phyloP scores from a whole-genome alignment of 805 yeast genomes.

The Kuraishia ogatae region DNA sequence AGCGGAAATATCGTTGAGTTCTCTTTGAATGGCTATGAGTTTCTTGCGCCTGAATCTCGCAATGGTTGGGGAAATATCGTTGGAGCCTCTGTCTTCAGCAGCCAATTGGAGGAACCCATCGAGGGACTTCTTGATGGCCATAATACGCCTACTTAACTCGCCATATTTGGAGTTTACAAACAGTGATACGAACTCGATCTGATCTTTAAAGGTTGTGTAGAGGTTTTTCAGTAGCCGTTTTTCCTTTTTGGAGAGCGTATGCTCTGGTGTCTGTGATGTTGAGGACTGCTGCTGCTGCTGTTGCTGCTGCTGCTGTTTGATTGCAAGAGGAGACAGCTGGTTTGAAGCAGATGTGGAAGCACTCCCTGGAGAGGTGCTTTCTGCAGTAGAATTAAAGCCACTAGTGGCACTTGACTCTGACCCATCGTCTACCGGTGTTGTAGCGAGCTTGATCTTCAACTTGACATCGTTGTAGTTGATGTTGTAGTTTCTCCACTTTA shows the following conservation, averaged over 20 bases:
- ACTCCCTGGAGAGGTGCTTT: background rate
- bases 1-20: constrained; percentile 31
- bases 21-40: constrained; percentile 20
- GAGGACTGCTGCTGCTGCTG: constrained; percentile 4
- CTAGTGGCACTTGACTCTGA: background rate
- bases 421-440: constrained; percentile 18
- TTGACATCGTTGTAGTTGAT: constrained; percentile 78
- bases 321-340: background rate
- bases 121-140: constrained; percentile 16
- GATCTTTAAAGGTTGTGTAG: constrained; percentile 38
- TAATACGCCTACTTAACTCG: constrained; percentile 48
- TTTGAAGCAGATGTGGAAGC: constrained; percentile 1
- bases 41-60: constrained; percentile 14
- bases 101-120: constrained; percentile 14
- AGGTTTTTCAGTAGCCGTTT: constrained; percentile 22
- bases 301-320: constrained; percentile 8
- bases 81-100: background rate
- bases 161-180: constrained; percentile 63
- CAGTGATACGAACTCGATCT: constrained; percentile 50
- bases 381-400: background rate
- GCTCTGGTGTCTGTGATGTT: background rate
- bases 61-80: constrained; percentile 5
- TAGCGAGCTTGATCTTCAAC: constrained; percentile 49
- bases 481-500: constrained; percentile 83
- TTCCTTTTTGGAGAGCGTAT: background rate